Conservation (phyloP, 768 basidiomycete species). For the Phylloporus rhodoxanthus region DNA sequence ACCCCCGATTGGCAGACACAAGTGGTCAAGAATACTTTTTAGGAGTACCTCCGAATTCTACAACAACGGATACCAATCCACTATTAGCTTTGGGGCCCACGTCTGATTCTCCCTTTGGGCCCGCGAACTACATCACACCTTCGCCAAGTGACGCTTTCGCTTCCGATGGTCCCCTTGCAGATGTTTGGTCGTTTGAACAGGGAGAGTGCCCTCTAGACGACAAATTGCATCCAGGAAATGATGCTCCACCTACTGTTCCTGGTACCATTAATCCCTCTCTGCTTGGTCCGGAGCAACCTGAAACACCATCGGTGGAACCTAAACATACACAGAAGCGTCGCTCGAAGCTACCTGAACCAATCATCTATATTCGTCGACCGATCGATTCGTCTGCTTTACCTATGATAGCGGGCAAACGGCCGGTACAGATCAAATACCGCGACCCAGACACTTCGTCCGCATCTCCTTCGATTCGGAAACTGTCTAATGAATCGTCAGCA, state of each 20-base stretch:
- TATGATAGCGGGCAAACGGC: slow-evolving; percentile 15
- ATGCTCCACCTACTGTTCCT: neutral
- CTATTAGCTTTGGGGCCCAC: neutral
- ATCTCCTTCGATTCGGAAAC: neutral
- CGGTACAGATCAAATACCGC: slow-evolving; percentile 30
- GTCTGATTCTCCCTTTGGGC: neutral
- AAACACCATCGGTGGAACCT: neutral
- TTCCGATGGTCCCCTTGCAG: neutral
- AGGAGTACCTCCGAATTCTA: slow-evolving; percentile 26
- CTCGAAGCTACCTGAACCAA: slow-evolving; percentile 18
- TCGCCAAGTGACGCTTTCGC: slow-evolving; percentile 6
- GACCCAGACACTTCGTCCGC: slow-evolving; percentile 5
- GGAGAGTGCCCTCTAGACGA: neutral
- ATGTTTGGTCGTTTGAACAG: slow-evolving; percentile 10
- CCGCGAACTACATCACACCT: neutral
- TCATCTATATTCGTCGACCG: slow-evolving; percentile 29
- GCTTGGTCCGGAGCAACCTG: slow-evolving; percentile 15
- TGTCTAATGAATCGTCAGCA: neutral
- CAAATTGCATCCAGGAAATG: neutral
- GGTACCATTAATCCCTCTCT: slow-evolving; percentile 30
- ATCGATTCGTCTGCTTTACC: slow-evolving; percentile 19
- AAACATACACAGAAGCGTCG: slow-evolving; percentile 6
- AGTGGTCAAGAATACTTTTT: slow-evolving; percentile 18
- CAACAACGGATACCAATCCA: neutral
- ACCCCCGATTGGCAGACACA: slow-evolving; percentile 3